Evolutionary conservation across 768 basidiomycete species (phyloP), one percentile per base, ranked within the genome.

Genomic region (Neoboletus brunneissimus): DNA sequence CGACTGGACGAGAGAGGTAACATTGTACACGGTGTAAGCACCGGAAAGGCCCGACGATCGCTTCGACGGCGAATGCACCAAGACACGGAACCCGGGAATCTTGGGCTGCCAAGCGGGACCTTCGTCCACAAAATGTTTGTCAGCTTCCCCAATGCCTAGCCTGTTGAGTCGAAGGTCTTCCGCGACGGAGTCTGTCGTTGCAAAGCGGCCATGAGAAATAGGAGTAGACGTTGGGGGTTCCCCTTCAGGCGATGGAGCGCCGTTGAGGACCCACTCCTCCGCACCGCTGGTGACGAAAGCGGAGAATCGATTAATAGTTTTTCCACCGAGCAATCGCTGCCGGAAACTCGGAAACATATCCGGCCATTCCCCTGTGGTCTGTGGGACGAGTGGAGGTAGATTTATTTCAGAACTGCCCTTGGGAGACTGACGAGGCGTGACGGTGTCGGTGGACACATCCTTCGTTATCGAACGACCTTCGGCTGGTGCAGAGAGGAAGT

Each of bases 211-310:
- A 52, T 73, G 70, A 51, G 68, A 59, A 18, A 63, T 56, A n/a
- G 62, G 38, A 2, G 53, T 18, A 10, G 63, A 57, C 8, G 65
- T 44, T 32, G 67, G 54, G 31, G 61, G 56, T 8, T 70, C 59
- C 15, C 77, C 75, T 43, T 73, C 68, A 1, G 73, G 38, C 46
- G 53, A 40, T 10, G 63, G 69, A 27, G 73, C 76, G 5, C 91
- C 91, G 48, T 86, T 82, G n/a, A 92, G 79, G 9, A 92, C 80
- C 75, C 85, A 93, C 50, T 86, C 86, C 68, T 93, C 91, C 11
- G 91, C 91, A 35, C 91, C 91, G 55, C 87, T 90, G 8, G 88
- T 90, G 15, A 93, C 90, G 68, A 92, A 93, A 54, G 80, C 86
- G 1, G 89, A 91, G 72, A 93, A 93, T n/a, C 90, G 80, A 68